These are phyloP conservation scores for Phyllosticta citribraziliensis DNA, from an alignment of 2,329 filamentous ascomycete genomes.

Conservation along the genomic window DNA sequence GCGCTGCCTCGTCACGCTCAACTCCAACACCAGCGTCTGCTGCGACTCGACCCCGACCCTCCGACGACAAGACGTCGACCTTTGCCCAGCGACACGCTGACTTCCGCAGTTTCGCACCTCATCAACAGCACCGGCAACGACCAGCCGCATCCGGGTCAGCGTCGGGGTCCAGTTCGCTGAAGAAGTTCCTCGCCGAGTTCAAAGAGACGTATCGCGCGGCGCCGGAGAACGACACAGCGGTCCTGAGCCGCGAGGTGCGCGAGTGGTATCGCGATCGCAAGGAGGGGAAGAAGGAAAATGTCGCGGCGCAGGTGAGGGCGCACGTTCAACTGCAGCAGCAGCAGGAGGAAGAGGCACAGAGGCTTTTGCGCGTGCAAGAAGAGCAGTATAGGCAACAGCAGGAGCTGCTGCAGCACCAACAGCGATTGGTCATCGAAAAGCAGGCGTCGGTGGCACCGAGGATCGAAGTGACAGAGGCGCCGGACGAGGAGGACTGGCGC, in stretches of 20 bases:
- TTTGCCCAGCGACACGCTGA: background rate
- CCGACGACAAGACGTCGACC: background rate
- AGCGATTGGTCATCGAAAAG: background rate
- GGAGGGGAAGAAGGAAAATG: background rate
- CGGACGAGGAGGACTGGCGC: background rate
- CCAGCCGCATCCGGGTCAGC: background rate
- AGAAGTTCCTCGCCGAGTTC: background rate
- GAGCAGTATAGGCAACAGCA: background rate
- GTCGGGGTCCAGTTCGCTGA: background rate
- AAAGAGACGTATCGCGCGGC: background rate
- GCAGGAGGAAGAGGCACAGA: background rate
- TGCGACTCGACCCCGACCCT: background rate
- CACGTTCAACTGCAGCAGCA: background rate
- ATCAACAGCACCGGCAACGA: background rate
- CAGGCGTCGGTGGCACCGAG: background rate
- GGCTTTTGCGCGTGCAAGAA: background rate
- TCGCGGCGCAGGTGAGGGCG: background rate
- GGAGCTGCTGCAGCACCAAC: background rate
- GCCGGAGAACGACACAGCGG: background rate
- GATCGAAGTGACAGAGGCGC: background rate
- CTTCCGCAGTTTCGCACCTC: background rate
- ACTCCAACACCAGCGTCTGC: background rate
- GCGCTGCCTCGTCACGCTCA: background rate
- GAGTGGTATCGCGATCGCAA: background rate
- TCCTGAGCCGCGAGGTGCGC: background rate